Evolutionary conservation across 2,329 filamentous ascomycete species (phyloP), one percentile per base, ranked within the genome.

Genomic region (Phaeosphaeriaceae sp.): DNA sequence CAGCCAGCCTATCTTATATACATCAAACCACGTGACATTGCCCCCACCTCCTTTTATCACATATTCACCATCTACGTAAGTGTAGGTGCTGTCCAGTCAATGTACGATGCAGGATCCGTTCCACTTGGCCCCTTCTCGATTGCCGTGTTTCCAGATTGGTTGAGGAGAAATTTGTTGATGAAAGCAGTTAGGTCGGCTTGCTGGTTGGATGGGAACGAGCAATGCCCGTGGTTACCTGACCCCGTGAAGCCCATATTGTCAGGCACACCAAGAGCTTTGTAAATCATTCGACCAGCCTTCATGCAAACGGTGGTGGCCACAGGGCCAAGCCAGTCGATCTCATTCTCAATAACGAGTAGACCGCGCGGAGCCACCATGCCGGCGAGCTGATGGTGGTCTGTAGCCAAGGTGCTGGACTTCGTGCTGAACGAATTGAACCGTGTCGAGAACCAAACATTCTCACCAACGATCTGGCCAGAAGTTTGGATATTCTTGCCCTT

Each of bases 381-480:
- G 9, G 82, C 82, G 15, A 85, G 74, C 66, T 82, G 71, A 70
- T 86, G 83, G 70, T 85, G 83, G 65, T 85, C 83, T 56, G 79
- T 78, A 46, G 83, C 81, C 30, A 84, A 73, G 0, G 61, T 68
- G 42, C 62, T 73, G 16, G 79, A 77, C 53, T 75, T 73, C 52
- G 72, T 75, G 41, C 76, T 76, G 69, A 82, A 83, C 4, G 68
- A 50, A 68, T 86, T 77, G 66, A 87, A 82, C 40, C 74, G 72
- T 26, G 74, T 73, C 45, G 81, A 82, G 77, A 86, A 85, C 84
- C 84, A 87, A 16, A 84, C 81, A 60, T 86, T 85, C 74, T 86
- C 84, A 28, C 71, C 74, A 4, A 86, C 75, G 56, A 86, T 86
- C 72, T 86, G 74, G 21, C 73, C 66, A 0, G 83, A 80, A 0